These are phyloP conservation scores for Microdochium bolleyi DNA, from an alignment of 2,329 filamentous ascomycete species.

Conservation along the genomic window DNA sequence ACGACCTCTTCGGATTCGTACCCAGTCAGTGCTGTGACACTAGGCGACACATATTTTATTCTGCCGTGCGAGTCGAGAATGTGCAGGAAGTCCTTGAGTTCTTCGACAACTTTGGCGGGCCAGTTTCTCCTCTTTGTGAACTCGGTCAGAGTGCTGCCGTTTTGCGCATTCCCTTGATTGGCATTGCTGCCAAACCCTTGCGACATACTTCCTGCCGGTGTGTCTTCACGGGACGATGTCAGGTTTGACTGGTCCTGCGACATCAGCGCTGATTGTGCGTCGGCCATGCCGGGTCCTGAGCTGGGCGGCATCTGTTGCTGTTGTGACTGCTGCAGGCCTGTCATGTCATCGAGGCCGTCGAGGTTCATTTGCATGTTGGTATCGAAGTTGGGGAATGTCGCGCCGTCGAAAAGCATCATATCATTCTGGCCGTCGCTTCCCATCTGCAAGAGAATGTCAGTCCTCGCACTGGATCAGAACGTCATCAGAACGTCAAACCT, in stretches of 20 bases:
- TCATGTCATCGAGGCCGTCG: constrained; percentile 16
- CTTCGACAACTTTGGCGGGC: constrained; percentile 83
- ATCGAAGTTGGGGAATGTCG: constrained; percentile 16
- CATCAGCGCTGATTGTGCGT: neutral
- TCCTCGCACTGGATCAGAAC: neutral
- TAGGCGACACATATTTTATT: constrained; percentile 80
- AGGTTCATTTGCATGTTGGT: constrained; percentile 15
- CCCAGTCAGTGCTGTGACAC: constrained; percentile 65
- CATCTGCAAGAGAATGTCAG: constrained; percentile 9
- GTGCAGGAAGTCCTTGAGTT: constrained; percentile 81
- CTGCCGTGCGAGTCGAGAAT: constrained; percentile 80
- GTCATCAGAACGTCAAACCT: no score
- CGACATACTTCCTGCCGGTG: neutral
- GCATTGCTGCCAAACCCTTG: neutral
- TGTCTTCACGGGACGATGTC: constrained; percentile 2
- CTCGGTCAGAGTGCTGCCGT: constrained; percentile 42
- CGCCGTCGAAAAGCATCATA: constrained; percentile 20
- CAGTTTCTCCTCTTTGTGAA: constrained; percentile 63
- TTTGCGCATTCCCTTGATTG: constrained; percentile 25
- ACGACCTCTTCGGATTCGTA: constrained; percentile 64
- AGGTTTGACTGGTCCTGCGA: constrained; percentile 4
- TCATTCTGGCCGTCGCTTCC: constrained; percentile 15
- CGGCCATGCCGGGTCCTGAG: neutral
- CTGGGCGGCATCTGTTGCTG: constrained; percentile 6
- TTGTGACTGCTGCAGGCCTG: constrained; percentile 12